Conservation (phyloP, 192 early-diverging fungal species). For the Jimgerdemannia lactiflua region DNA sequence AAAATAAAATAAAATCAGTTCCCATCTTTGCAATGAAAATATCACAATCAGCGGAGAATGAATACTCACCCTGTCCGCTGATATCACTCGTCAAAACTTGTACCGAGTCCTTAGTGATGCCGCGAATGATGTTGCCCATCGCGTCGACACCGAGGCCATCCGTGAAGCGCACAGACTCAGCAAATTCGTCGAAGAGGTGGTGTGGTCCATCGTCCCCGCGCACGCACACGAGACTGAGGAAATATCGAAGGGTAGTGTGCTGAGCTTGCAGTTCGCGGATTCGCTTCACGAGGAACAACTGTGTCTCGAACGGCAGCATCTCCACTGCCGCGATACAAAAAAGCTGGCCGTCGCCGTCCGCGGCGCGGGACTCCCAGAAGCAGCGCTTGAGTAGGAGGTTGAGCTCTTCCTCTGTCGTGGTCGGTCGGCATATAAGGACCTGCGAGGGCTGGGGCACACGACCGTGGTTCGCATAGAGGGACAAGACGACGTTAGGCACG, state of each 20-base stretch:
- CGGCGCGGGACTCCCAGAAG: constrained; percentile 8
- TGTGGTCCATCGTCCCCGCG: background rate
- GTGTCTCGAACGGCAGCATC: constrained; percentile 16
- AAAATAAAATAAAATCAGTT: background rate
- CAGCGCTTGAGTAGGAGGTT: constrained; percentile 15
- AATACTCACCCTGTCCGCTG: background rate
- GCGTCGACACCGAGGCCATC: background rate
- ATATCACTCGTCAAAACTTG: background rate
- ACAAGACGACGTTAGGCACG: constrained; percentile 19
- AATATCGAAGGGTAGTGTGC: background rate
- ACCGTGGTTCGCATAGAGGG: constrained; percentile 15
- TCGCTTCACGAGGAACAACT: constrained; percentile 16
- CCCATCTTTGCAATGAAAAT: background rate
- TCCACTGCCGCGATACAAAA: constrained; percentile 22
- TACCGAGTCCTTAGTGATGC: background rate
- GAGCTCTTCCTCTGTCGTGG: constrained; percentile 20
- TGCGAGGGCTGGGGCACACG: constrained; percentile 14
- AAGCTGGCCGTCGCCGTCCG: background rate
- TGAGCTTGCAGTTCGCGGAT: constrained; percentile 2
- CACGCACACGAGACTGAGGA: background rate
- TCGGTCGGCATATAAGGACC: constrained; percentile 15
- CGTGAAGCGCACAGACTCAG: background rate
- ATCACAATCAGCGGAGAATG: background rate
- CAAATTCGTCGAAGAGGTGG: background rate
- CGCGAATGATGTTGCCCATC: background rate